Evolutionary conservation across 192 early-diverging fungal genomes (phyloP).

Genomic region (Coemansia sp.): DNA sequence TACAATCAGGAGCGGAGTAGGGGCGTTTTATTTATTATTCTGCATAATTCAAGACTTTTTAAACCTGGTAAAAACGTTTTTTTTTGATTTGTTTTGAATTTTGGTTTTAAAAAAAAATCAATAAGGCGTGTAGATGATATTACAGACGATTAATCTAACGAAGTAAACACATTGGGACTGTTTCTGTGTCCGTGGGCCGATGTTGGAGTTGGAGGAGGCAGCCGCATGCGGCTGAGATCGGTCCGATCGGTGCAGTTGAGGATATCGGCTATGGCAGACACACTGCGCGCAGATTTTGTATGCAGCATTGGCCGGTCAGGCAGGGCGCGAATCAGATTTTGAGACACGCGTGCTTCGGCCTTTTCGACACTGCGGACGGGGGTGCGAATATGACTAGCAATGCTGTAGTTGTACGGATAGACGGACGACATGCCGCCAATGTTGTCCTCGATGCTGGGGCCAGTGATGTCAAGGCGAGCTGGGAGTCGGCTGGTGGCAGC

Average conservation of each 20-base stretch:
- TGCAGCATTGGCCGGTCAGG: slow-evolving; percentile 29
- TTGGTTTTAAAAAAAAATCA: no score
- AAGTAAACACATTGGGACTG: slow-evolving; percentile 28
- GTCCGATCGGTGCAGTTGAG: slow-evolving; percentile 55
- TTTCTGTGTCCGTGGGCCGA: slow-evolving; percentile 30
- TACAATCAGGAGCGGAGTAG: no score
- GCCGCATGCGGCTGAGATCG: slow-evolving; percentile 52
- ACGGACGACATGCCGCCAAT: slow-evolving; percentile 47
- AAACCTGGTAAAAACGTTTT: no score
- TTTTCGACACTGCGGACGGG: slow-evolving; percentile 24
- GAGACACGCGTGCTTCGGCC: slow-evolving; percentile 10
- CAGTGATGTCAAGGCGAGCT: slow-evolving; percentile 18
- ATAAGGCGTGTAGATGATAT: neutral
- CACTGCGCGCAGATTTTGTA: slow-evolving; percentile 49
- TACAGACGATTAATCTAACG: neutral
- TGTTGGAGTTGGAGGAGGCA: slow-evolving; percentile 52
- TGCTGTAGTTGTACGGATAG: slow-evolving; percentile 52
- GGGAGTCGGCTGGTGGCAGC: neutral
- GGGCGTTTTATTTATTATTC: no score
- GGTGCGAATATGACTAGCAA: slow-evolving; percentile 51
- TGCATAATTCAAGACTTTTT: no score
- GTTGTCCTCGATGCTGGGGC: slow-evolving; percentile 43
- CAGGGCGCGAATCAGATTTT: slow-evolving; percentile 10
- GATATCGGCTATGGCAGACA: slow-evolving; percentile 54
- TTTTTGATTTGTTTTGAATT: neutral